Base-by-base conservation (phyloP, 805 yeast species). In the Torulaspora franciscae region DNA sequence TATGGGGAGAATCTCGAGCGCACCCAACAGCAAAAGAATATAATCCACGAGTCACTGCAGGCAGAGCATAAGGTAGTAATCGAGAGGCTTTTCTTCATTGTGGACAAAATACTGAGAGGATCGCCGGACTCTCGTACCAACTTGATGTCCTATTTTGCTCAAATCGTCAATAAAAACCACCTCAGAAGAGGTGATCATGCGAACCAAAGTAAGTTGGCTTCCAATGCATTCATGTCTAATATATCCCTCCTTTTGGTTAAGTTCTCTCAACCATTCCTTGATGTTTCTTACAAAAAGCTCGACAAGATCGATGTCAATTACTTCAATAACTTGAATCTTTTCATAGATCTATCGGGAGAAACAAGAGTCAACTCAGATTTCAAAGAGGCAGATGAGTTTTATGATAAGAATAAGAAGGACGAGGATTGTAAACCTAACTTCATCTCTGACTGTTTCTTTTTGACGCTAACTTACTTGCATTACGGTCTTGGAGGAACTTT, bases 401-500 rank as follows among this genome's bases (percentile, higher is more conserved):
- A 76, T 56, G 65, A 72, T 5, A 55, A 65, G 2, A 62, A 67
- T 29, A 67, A 66, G 32, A 61, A 69, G 9, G 59, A 64, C n/a
- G 65, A 54, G 1, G 65, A 58, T n/a, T 49, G 49, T 28, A 60
- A 64, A 49, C 62, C 74, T 24, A 91, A 93, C 57, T 93, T 93
- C 62, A 87, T 93, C n/a, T 81, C 96, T 7, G 93, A 91, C 53
- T 83, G 95, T 57, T 93, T 89, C 64, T 93, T 75, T 58, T 62
- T 93, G 45, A 79, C 90, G 5, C 70, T 84, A 41, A 80, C 95
- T 0, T 89, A 83, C 61, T 65, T 87, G 39, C 90, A 91, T 54
- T 93, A 85, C 66, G 99, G 98, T 34, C 69, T 87, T 33, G 95
- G 95, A 19, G 98, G 97, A 40, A 67, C 84, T 0, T 66, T 76